Base-by-base conservation (phyloP, 2,329 filamentous ascomycete species). In the Xylariaceae sp. region DNA sequence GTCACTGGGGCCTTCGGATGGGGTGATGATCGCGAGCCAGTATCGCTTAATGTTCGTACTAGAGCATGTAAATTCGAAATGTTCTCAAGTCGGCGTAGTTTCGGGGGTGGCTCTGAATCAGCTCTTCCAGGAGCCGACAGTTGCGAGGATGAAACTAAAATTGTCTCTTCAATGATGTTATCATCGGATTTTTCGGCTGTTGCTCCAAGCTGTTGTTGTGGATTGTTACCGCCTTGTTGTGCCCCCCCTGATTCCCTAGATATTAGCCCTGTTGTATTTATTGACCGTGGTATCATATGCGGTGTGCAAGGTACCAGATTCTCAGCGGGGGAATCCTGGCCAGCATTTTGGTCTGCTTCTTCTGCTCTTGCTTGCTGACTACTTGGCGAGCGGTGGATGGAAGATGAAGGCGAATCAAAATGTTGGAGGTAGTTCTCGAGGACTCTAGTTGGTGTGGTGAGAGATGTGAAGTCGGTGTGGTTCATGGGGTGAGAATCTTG, bases 401-500 rank as follows among this genome's bases (percentile, higher is more conserved):
- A 42, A 43, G 60, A 53, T 11, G 66, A 60, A 27, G 69, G 60
- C 12, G 59, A 68, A 39, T 68, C 67, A 29, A 65, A 67, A 6
- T 61, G 60, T 48, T 75, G 73, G 3, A 80, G 68, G 55, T 77
- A 80, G 29, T 74, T 72, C 55, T 80, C 74, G 8, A 83, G 61
- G 0, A 80, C 67, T 40, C 76, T 72, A 1, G 76, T 77, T 0
- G 81, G 80, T 0, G 81, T 79, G 19, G 70, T 72, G 29, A 72
- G 71, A 11, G 64, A 63, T 1, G 64, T 47, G 1, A 72, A 57
- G 0, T 61, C 57, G 9, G 67, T 48, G 64, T 69, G 58, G 51
- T 72, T 70, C 6, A 71, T 65, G 0, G 73, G 76, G 59, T 81
- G 76, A 0, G 81, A 85, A 62, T 85, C 81, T 7, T 72, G 73